These are phyloP conservation scores for Agrocybe pediades DNA, from an alignment of 768 basidiomycete genomes.

Conservation along the genomic window DNA sequence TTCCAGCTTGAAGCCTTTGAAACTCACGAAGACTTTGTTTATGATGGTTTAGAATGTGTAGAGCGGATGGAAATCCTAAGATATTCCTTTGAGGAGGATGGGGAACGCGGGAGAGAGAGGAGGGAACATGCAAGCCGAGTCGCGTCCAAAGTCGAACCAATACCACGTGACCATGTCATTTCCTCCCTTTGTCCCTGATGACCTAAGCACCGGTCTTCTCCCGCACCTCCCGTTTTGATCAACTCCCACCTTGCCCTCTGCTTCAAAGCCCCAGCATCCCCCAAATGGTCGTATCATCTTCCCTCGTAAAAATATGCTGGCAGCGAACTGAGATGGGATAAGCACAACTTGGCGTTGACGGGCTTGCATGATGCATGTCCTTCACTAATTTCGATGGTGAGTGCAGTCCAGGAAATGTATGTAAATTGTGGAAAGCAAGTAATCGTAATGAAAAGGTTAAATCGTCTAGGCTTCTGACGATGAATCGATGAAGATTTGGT, in stretches of 20 bases:
- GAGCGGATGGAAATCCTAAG: slow-evolving; percentile 22
- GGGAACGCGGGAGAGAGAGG: slow-evolving; percentile 22
- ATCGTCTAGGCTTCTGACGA: too few species aligned
- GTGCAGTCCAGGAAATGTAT: too few species aligned
- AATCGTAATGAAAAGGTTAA: too few species aligned
- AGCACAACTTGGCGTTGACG: too few species aligned
- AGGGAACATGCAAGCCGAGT: slow-evolving; percentile 14
- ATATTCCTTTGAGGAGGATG: slow-evolving; percentile 20
- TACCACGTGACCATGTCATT: slow-evolving; percentile 25
- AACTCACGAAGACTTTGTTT: slow-evolving; percentile 21
- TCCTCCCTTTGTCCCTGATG: background rate
- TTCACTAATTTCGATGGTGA: too few species aligned
- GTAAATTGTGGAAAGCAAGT: too few species aligned
- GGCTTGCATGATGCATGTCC: too few species aligned
- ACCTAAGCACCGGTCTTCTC: background rate
- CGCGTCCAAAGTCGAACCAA: slow-evolving; percentile 31
- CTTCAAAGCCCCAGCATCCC: background rate
- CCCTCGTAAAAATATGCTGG: background rate
- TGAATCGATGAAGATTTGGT: too few species aligned
- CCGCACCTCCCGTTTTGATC: background rate
- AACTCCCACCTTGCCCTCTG: background rate
- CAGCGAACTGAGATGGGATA: too few species aligned
- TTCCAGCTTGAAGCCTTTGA: background rate
- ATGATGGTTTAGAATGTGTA: slow-evolving; percentile 13
- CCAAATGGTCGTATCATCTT: background rate